These are phyloP conservation scores for Ilyonectria robusta DNA, from an alignment of 2,329 filamentous ascomycete genomes.

Conservation along the genomic window DNA sequence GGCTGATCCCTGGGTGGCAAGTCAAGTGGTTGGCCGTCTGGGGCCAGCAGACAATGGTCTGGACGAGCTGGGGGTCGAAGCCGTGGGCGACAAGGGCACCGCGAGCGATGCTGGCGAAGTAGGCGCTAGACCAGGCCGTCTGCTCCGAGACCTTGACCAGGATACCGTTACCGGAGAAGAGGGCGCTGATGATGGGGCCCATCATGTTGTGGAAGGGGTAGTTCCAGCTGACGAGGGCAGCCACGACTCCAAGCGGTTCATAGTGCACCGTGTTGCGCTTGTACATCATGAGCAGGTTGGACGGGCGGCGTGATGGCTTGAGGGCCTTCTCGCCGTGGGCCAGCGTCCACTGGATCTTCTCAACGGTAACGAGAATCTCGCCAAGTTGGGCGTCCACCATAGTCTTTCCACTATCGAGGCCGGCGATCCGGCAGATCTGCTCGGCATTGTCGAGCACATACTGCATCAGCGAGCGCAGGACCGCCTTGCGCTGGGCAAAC, in stretches of 20 bases:
- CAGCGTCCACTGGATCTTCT: conserved; percentile 96
- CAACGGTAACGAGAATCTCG: conserved; percentile 92
- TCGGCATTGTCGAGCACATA: conserved; percentile 92
- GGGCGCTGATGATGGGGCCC: conserved; percentile 88
- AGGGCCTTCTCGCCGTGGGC: conserved; percentile 89
- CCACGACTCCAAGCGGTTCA: conserved; percentile 93
- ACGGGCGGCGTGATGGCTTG: conserved; percentile 79
- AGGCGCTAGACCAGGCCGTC: conserved; percentile 91
- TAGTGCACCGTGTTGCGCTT: conserved; percentile 93
- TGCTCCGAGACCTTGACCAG: conserved; percentile 96
- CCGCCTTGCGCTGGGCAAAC: conserved; percentile 82
- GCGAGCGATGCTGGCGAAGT: conserved; percentile 85
- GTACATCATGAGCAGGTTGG: conserved; percentile 94
- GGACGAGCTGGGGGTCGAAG: conserved; percentile 84
- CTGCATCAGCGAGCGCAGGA: conserved; percentile 85
- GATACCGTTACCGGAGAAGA: conserved; percentile 93
- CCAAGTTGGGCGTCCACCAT: conserved; percentile 94
- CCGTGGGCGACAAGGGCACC: conserved; percentile 87
- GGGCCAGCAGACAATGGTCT: conserved; percentile 91
- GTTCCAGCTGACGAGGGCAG: conserved; percentile 97
- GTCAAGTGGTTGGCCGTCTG: conserved; percentile 85
- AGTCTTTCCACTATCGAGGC: conserved; percentile 95
- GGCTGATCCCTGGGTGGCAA: conserved; percentile 85
- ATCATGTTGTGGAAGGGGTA: conserved; percentile 97
- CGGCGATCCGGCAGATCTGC: conserved; percentile 86